Evolutionary conservation across 2,329 filamentous ascomycete genomes (phyloP), one percentile per base, ranked within the genome.

Genomic region (Cladophialophora immunda): DNA sequence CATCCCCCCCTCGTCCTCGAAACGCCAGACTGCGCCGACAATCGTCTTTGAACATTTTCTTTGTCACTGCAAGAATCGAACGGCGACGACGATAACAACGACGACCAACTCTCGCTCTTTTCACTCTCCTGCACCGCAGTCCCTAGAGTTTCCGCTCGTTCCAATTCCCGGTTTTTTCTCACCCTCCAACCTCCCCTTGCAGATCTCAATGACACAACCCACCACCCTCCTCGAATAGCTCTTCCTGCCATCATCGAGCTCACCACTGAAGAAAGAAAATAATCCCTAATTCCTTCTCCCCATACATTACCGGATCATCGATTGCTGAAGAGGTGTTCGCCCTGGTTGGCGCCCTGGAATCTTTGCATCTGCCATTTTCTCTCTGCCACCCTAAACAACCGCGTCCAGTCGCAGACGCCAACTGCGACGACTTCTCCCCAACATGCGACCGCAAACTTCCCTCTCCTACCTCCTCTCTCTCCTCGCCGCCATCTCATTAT

Each of bases 401-500:
- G 45, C 45, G 45, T 50, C 45, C 45, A 7, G 45, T 64, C 34
- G 60, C 58, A 57, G 34, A 47, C 50, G 34, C 17, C 64, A 36
- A 66, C 67, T 38, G 47, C 62, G 54, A 66, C 62, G 53, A 63
- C 50, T 32, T 19, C 19, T 17, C 34, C 47, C 63, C 66, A 72
- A 38, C 1, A 73, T 73, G 71, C 69, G 69, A 38, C 55, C 60
- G 13, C 62, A 60, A 50, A 68, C 66, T 54, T 67, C 62, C n/a
- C 66, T 69, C 22, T 63, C 61, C 17, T 67, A 62, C 57, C 54
- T 73, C 30, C 58, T 70, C 62, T 73, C 70, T 71, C 63, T 82
- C 63, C 69, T 81, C 70, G 77, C 79, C 72, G 75, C 81, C 63
- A 69, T 81, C 67, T 75, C 71, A 54, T 70, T 77, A 62, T 68